These are phyloP conservation scores for Yamadazyma aaseri DNA, from an alignment of 1,139 yeast species.

Conservation along the genomic window DNA sequence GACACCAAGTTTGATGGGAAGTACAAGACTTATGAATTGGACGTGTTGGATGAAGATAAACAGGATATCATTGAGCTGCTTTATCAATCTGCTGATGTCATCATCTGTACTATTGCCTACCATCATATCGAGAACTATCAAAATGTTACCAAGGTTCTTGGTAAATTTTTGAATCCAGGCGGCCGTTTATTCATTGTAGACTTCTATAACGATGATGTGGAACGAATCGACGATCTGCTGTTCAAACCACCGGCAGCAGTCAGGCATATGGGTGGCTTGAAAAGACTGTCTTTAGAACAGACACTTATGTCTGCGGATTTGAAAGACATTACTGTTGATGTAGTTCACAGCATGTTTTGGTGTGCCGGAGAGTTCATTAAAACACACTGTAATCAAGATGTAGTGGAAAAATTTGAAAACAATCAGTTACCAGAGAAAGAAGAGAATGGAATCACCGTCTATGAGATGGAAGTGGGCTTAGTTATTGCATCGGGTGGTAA, in stretches of 20 bases:
- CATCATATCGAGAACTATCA: conserved; percentile 39
- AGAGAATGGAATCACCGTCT: conserved; percentile 15
- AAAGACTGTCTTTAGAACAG: conserved; percentile 20
- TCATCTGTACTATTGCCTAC: conserved; percentile 37
- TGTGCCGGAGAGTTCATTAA: conserved; percentile 21
- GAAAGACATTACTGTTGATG: conserved; percentile 23
- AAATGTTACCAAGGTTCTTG: conserved; percentile 30
- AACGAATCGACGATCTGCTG: conserved; percentile 2
- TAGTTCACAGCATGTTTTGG: conserved; percentile 24
- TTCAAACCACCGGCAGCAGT: conserved; percentile 18
- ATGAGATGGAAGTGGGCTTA: conserved; percentile 21
- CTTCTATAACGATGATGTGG: conserved; percentile 20
- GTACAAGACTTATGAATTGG: conserved; percentile 14
- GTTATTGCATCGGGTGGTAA: conserved; percentile 26
- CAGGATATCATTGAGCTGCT: conserved; percentile 16
- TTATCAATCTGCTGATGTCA: conserved; percentile 24
- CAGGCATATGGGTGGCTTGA: conserved; percentile 38
- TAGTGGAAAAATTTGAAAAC: conserved; percentile 14
- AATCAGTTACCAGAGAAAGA: conserved; percentile 18
- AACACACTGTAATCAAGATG: conserved; percentile 22
- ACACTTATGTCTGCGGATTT: conserved; percentile 26
- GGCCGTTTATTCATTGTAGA: conserved; percentile 39
- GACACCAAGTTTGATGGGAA: conserved; percentile 14
- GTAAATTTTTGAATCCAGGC: conserved; percentile 30
- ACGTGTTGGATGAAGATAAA: conserved; percentile 26